phyloP scores from a whole-genome alignment of 176 grass and related monocot genomes.

The Sorghum bicolor region DNA sequence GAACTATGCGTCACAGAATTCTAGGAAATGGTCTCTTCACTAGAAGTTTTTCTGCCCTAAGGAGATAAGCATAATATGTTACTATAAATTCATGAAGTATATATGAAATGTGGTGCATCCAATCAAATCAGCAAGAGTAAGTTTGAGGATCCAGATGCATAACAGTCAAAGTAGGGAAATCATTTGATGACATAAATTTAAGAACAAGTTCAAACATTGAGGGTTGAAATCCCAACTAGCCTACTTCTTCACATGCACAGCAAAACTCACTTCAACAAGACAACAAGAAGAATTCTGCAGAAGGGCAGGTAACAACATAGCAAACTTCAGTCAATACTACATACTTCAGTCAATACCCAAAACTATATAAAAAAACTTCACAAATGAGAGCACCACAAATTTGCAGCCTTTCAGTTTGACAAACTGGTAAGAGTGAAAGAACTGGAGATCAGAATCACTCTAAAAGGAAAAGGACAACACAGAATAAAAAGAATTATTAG shows the following conservation, averaged over 20 bases:
- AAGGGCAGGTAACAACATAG: neutral
- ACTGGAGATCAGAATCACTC: neutral
- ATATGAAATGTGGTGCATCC: neutral
- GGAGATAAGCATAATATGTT: neutral
- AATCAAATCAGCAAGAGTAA: neutral
- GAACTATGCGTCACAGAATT: neutral
- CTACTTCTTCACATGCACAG: constrained; percentile 3
- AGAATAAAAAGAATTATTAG: neutral
- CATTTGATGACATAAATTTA: neutral
- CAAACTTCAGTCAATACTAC: neutral
- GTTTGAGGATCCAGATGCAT: neutral
- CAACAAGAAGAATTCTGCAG: constrained; percentile 3
- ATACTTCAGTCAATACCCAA: neutral
- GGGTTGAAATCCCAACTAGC: neutral
- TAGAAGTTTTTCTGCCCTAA: neutral
- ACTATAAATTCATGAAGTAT: neutral
- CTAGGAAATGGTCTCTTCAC: neutral
- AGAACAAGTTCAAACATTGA: neutral
- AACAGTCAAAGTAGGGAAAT: neutral
- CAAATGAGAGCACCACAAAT: neutral
- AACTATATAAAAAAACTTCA: neutral
- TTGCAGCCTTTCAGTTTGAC: neutral
- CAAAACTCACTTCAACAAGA: neutral
- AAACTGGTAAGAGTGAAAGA: neutral
- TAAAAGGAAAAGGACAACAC: neutral